A percentile compares a stretch with the other conserved stretches of the same genome.
Evolutionary conservation across 805 yeast genomes (phyloP).

Genomic region (Barnettozyma sp.): DNA sequence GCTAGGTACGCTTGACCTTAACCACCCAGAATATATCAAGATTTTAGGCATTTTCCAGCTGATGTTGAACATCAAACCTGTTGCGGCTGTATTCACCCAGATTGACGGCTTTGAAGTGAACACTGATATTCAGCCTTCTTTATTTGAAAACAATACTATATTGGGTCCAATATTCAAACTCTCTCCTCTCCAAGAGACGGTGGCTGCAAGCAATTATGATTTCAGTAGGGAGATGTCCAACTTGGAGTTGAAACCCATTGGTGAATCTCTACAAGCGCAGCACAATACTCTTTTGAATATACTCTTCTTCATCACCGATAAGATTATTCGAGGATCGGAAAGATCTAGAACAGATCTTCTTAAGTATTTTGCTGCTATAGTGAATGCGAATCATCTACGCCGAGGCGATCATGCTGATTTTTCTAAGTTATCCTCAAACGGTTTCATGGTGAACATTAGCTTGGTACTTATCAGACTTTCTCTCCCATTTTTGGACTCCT

Average conservation of each 20-base stretch:
- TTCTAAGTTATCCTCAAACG: slow-evolving; percentile 63
- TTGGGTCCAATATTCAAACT: slow-evolving; percentile 73
- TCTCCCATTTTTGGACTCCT: slow-evolving; percentile 73
- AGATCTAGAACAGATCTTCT: slow-evolving; percentile 58
- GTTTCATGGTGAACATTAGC: slow-evolving; percentile 73
- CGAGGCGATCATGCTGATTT: slow-evolving; percentile 78
- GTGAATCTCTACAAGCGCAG: slow-evolving; percentile 58
- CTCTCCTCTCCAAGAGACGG: slow-evolving; percentile 62
- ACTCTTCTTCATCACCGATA: slow-evolving; percentile 63
- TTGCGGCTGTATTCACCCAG: slow-evolving; percentile 54
- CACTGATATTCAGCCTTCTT: slow-evolving; percentile 36
- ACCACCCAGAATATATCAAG: slow-evolving; percentile 45
- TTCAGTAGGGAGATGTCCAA: slow-evolving; percentile 28
- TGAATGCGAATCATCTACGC: slow-evolving; percentile 82
- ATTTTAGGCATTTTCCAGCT: slow-evolving; percentile 50
- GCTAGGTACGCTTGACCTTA: slow-evolving; percentile 34
- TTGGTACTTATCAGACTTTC: slow-evolving; percentile 63
- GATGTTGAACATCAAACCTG: slow-evolving; percentile 51
- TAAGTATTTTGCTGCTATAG: slow-evolving; percentile 60
- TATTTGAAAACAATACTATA: slow-evolving; percentile 54
- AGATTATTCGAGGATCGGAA: slow-evolving; percentile 66
- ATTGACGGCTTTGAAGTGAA: slow-evolving; percentile 47
- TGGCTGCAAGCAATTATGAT: slow-evolving; percentile 40
- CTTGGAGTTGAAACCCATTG: slow-evolving; percentile 41
- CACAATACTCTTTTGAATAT: slow-evolving; percentile 52